Base-by-base conservation (phyloP, 2,329 filamentous ascomycete species). In the Mollisia scopiformis region DNA sequence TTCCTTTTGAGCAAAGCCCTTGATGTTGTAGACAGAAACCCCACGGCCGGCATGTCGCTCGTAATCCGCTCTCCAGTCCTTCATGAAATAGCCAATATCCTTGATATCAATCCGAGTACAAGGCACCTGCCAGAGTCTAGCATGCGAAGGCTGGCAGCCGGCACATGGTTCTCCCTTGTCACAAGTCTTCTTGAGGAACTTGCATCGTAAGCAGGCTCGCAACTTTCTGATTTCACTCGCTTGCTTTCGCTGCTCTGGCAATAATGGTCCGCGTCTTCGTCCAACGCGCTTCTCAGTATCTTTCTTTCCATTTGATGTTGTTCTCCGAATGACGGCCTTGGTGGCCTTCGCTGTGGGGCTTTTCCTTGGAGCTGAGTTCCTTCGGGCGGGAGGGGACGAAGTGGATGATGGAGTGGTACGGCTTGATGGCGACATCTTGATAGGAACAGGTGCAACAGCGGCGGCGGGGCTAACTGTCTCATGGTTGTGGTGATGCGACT, bases 81-180 rank as follows among this genome's bases (percentile, higher is more conserved):
- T 97, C 91, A 97, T 95, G 82, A 98, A 98, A 78, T 96, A 97
- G 46, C 88, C 91, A 72, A 98, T 96, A 72, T 98, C 94, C 84
- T 97, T 97, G 82, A 98, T 98, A 76, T 97, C 94, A 73, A 97
- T 97, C 64, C 94, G 91, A 41, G 94, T 98, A 82, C 94, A 98
- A 63, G 94, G 94, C 47, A 98, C 94, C 79, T 97, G 93, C 94
- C 94, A 98, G 55, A 98, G 83, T 66, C 94, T 89, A 65, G 94
- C 94, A 76, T 98, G 94, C 21, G 93, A 96, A 54, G 94, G 94
- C 79, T 97, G 91, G 80, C 94, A 98, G 51, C 94, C 94, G 71
- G 89, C 91, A 77, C 94, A 98, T 60, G 94, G 94, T 80, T 97
- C 93, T 66, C 94, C 94, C 81, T 96, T 97, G 78, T 98, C 94